phyloP scores from a whole-genome alignment of 495 filamentous ascomycete genomes.

The Xylaria flabelliformis region DNA sequence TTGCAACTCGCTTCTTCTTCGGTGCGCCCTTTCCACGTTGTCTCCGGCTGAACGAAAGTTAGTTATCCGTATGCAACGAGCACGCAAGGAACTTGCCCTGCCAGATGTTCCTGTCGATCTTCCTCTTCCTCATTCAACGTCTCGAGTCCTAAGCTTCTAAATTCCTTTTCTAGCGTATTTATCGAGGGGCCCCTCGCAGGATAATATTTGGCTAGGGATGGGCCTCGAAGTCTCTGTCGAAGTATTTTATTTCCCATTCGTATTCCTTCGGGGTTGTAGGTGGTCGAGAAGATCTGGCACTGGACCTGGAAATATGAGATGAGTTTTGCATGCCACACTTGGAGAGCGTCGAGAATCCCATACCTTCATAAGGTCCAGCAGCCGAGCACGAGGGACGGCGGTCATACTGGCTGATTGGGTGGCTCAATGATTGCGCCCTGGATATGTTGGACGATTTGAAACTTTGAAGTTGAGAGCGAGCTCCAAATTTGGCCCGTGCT shows the following conservation, averaged over 20 bases:
- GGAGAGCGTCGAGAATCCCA: not conserved
- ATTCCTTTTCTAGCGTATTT: constrained; percentile 68
- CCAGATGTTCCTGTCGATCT: constrained; percentile 77
- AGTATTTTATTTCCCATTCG: constrained; percentile 89
- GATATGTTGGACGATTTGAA: not conserved
- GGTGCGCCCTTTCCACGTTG: constrained; percentile 85
- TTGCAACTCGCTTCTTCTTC: constrained; percentile 81
- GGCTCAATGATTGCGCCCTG: not conserved
- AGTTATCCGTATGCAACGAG: constrained; percentile 30
- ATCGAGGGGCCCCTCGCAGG: constrained; percentile 74
- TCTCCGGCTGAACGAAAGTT: constrained; percentile 63
- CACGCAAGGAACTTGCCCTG: constrained; percentile 57
- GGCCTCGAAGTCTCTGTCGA: constrained; percentile 81
- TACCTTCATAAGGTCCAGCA: constrained; percentile 84
- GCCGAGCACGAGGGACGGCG: constrained; percentile 66
- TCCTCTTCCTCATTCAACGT: constrained; percentile 77
- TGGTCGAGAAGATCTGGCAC: constrained; percentile 88
- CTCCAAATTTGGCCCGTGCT: constrained; percentile 14
- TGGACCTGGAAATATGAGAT: constrained; percentile 63
- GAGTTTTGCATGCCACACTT: not conserved
- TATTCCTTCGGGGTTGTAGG: constrained; percentile 81
- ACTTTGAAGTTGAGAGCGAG: constrained; percentile 10
- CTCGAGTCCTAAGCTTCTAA: constrained; percentile 60
- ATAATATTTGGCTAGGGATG: constrained; percentile 82
- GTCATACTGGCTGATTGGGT: constrained; percentile 61